phyloP scores from a whole-genome alignment of 1,284 basidiomycete genomes.

The Macrocybe sp. region DNA sequence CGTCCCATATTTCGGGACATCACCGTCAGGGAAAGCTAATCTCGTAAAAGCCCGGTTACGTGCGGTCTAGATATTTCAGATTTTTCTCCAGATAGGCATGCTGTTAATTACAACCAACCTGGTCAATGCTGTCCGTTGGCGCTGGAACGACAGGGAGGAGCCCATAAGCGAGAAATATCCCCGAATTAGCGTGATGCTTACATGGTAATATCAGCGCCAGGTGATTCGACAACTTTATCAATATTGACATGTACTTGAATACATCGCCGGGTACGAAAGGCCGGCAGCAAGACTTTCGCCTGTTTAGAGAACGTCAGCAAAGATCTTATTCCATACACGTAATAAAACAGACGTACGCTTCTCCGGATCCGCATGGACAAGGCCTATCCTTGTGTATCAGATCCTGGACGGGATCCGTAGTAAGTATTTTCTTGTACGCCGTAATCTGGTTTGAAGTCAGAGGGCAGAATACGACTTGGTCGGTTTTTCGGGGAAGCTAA shows the following conservation, averaged over 20 bases:
- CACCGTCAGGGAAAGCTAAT: slow-evolving; percentile 49
- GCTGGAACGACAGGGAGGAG: slow-evolving; percentile 29
- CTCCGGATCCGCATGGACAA: slow-evolving; percentile 64
- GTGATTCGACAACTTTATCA: slow-evolving; percentile 86
- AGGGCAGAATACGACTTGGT: slow-evolving; percentile 88
- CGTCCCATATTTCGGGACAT: slow-evolving; percentile 54
- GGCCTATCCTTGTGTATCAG: slow-evolving; percentile 62
- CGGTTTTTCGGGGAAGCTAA: slow-evolving; percentile 76
- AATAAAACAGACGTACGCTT: slow-evolving; percentile 37
- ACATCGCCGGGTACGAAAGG: slow-evolving; percentile 56
- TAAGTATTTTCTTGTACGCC: slow-evolving; percentile 69
- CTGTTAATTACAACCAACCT: slow-evolving; percentile 33
- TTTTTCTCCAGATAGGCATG: background rate
- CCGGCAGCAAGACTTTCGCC: slow-evolving; percentile 64
- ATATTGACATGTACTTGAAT: slow-evolving; percentile 70
- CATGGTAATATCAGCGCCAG: slow-evolving; percentile 77
- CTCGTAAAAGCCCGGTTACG: slow-evolving; percentile 57
- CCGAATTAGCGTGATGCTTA: slow-evolving; percentile 18
- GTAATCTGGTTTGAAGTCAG: slow-evolving; percentile 61
- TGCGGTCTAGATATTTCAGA: slow-evolving; percentile 18
- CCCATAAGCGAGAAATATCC: slow-evolving; percentile 7
- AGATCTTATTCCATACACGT: background rate
- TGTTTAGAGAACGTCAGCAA: slow-evolving; percentile 21
- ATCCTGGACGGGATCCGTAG: slow-evolving; percentile 56
- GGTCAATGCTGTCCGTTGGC: slow-evolving; percentile 58